These are phyloP conservation scores for Phalaenopsis hybrid DNA, from an alignment of 116 monocot species.

Conservation along the genomic window DNA sequence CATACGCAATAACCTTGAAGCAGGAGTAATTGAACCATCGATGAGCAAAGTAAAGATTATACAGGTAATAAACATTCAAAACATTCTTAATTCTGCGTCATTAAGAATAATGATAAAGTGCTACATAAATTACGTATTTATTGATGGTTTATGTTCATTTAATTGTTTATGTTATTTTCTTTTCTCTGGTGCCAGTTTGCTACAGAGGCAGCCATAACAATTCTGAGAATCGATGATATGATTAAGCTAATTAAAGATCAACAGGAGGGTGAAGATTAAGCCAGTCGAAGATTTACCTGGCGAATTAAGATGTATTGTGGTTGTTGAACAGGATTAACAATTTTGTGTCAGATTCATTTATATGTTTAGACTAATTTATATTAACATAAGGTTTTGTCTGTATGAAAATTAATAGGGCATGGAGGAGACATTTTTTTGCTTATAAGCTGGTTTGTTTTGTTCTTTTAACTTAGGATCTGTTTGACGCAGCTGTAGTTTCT, in stretches of 20 bases:
- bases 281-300: neutral
- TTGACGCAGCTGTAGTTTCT: too few relatives aligned
- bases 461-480: too few relatives aligned
- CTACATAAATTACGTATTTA: neutral
- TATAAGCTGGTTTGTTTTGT: too few relatives aligned
- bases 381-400: too few relatives aligned
- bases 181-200: slow-evolving; percentile 58
- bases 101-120: neutral
- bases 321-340: neutral
- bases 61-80: slow-evolving; percentile 39
- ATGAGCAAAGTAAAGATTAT: slow-evolving; percentile 98
- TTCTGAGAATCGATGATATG: slow-evolving; percentile 95
- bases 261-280: slow-evolving; percentile 30
- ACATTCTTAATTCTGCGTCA: neutral
- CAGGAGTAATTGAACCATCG: slow-evolving; percentile 92
- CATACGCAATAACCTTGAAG: slow-evolving; percentile 78
- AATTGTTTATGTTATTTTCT: neutral
- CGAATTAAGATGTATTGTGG: neutral
- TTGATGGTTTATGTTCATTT: neutral
- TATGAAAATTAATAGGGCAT: too few relatives aligned
- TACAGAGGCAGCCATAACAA: slow-evolving; percentile 92
- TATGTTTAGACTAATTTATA: too few relatives aligned
- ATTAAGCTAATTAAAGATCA: slow-evolving; percentile 81
- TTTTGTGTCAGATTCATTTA: neutral
- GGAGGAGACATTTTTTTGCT: too few relatives aligned